Conservation (phyloP, 1,284 basidiomycete genomes). For the Ganoderma multipileum region DNA sequence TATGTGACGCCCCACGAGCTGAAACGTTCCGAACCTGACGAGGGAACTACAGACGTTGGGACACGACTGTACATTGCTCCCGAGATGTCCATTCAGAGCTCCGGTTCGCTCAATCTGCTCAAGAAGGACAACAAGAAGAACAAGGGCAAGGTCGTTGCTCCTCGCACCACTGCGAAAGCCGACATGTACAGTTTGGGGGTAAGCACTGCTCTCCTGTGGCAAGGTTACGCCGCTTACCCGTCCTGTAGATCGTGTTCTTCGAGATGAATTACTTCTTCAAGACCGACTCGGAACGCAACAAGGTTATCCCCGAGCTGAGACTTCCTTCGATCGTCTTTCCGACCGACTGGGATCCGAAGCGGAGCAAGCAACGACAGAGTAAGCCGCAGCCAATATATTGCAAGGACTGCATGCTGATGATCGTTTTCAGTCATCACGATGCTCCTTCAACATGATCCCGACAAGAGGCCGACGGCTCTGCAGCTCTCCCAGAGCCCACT, state of each 20-base stretch:
- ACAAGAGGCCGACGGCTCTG: conserved; percentile 83
- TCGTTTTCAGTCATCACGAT: conserved; percentile 71
- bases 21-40: neutral
- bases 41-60: conserved; percentile 73
- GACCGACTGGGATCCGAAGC: conserved; percentile 70
- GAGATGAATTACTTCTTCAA: conserved; percentile 94
- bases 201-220: conserved; percentile 7
- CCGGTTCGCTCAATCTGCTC: conserved; percentile 35
- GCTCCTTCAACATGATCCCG: conserved; percentile 86
- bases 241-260: conserved; percentile 87
- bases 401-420: neutral
- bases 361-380: conserved; percentile 74
- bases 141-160: conserved; percentile 50
- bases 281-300: conserved; percentile 89
- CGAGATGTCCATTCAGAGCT: conserved; percentile 55
- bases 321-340: conserved; percentile 82
- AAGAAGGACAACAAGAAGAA: conserved; percentile 46
- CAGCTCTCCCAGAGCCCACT: conserved; percentile 85
- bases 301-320: conserved; percentile 81
- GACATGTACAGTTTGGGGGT: conserved; percentile 96
- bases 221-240: neutral
- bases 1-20: conserved; percentile 34
- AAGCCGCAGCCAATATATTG: conserved; percentile 34
- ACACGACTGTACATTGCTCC: conserved; percentile 95
- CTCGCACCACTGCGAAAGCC: conserved; percentile 83